phyloP scores from a whole-genome alignment of 2,329 filamentous ascomycete genomes.

The Beauveria asiatica region DNA sequence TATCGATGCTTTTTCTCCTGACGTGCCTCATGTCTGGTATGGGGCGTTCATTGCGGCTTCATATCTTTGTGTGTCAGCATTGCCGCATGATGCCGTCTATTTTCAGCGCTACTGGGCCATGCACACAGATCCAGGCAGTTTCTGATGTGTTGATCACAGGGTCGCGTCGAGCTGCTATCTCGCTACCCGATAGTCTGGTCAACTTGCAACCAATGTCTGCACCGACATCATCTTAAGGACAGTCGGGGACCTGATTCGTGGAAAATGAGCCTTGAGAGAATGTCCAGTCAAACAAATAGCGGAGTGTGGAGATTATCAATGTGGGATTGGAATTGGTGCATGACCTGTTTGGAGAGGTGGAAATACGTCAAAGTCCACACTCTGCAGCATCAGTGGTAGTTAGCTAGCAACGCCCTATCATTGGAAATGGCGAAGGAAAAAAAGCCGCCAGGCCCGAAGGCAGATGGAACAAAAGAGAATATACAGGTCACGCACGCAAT shows the following conservation, averaged over 20 bases:
- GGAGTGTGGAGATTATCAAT: neutral
- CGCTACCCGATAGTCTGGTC: no score
- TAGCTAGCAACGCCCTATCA: neutral
- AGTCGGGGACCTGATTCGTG: neutral
- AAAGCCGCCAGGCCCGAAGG: neutral
- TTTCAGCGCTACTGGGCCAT: no score
- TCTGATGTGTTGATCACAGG: no score
- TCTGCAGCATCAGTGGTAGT: neutral
- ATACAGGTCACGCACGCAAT: neutral
- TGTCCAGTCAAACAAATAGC: neutral
- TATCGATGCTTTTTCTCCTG: no score
- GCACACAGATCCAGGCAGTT: no score
- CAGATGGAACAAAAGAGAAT: neutral
- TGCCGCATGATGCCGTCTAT: no score
- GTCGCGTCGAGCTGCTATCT: no score
- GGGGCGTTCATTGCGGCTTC: no score
- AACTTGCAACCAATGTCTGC: no score
- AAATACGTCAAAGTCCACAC: neutral
- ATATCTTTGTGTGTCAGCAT: no score
- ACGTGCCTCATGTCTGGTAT: no score
- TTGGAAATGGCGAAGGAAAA: neutral
- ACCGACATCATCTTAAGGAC: no score
- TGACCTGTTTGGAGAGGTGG: neutral
- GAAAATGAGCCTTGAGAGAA: neutral
- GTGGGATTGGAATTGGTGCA: neutral